Percentiles rank a stretch among this genome's conserved stretches.
Evolutionary conservation across 352 stramenopile genomes (phyloP).

Genomic region (Pythium sp.): DNA sequence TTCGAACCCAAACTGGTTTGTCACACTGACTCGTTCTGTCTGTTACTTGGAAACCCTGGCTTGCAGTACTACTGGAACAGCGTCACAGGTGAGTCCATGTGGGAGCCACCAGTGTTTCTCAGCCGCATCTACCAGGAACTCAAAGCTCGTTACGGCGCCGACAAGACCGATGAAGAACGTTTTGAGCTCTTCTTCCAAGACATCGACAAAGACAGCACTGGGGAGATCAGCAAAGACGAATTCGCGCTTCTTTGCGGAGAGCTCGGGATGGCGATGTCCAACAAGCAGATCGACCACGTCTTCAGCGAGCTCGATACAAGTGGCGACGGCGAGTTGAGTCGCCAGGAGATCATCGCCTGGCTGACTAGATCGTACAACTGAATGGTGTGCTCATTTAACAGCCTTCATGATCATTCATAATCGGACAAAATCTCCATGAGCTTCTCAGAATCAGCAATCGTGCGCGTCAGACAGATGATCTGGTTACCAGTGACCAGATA

Average conservation of each 20-base stretch:
- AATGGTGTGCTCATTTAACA: constrained; percentile 13
- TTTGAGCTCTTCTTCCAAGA: constrained; percentile 69
- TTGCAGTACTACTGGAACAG: constrained; percentile 74
- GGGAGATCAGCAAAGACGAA: constrained; percentile 59
- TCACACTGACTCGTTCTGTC: neutral
- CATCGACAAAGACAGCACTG: constrained; percentile 56
- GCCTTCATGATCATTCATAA: constrained; percentile 15
- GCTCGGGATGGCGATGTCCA: constrained; percentile 60
- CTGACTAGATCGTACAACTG: constrained; percentile 43
- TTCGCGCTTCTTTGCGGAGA: constrained; percentile 66
- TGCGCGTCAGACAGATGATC: constrained; percentile 75
- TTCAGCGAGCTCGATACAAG: constrained; percentile 64
- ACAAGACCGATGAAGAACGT: constrained; percentile 51
- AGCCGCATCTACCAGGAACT: constrained; percentile 58
- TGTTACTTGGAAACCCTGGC: neutral
- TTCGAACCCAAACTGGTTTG: neutral
- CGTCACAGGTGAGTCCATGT: constrained; percentile 55
- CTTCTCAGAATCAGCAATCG: constrained; percentile 79
- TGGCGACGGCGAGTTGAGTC: constrained; percentile 55
- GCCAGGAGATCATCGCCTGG: constrained; percentile 58
- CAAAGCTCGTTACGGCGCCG: constrained; percentile 39
- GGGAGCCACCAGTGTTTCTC: constrained; percentile 55
- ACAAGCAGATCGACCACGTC: constrained; percentile 49
- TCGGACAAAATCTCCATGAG: constrained; percentile 30
- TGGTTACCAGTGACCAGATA: constrained; percentile 71